phyloP scores from a whole-genome alignment of 2,329 filamentous ascomycete genomes.

The Fusarium stilboides region DNA sequence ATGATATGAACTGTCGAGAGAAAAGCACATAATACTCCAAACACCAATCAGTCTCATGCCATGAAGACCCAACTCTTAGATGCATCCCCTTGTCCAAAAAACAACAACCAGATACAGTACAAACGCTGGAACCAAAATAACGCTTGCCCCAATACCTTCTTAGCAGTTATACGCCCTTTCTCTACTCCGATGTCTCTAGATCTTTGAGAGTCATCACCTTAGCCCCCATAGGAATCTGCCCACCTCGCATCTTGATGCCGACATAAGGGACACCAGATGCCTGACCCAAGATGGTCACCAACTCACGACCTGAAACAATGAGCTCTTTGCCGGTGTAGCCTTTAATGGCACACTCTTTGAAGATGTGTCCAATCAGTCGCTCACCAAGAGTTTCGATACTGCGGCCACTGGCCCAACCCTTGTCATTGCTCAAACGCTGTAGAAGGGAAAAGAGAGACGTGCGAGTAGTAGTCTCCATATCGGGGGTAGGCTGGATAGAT shows the following conservation, averaged over 20 bases:
- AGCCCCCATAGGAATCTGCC: slow-evolving; percentile 51
- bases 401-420: slow-evolving; percentile 73
- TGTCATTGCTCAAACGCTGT: slow-evolving; percentile 57
- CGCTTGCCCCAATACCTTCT: background rate
- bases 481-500: slow-evolving; percentile 48
- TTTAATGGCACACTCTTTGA: slow-evolving; percentile 55
- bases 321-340: slow-evolving; percentile 51
- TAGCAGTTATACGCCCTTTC: slow-evolving; percentile 1
- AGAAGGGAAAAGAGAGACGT: slow-evolving; percentile 57
- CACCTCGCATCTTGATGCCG: slow-evolving; percentile 45
- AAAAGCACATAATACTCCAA: slow-evolving; percentile 30
- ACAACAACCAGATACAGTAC: slow-evolving; percentile 1
- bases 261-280: slow-evolving; percentile 48
- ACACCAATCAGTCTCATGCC: slow-evolving; percentile 41
- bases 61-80: slow-evolving; percentile 29
- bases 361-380: slow-evolving; percentile 62
- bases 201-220: slow-evolving; percentile 54
- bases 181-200: slow-evolving; percentile 51
- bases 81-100: slow-evolving; percentile 12
- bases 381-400: slow-evolving; percentile 72
- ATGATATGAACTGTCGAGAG: slow-evolving; percentile 17
- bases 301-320: slow-evolving; percentile 49
- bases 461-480: slow-evolving; percentile 46
- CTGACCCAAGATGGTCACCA: slow-evolving; percentile 51
- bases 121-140: slow-evolving; percentile 1